A percentile compares a stretch with the other conserved stretches of the same genome.
Evolutionary conservation across 2,329 filamentous ascomycete genomes (phyloP).

Genomic region (Leptographium wingfieldii): DNA sequence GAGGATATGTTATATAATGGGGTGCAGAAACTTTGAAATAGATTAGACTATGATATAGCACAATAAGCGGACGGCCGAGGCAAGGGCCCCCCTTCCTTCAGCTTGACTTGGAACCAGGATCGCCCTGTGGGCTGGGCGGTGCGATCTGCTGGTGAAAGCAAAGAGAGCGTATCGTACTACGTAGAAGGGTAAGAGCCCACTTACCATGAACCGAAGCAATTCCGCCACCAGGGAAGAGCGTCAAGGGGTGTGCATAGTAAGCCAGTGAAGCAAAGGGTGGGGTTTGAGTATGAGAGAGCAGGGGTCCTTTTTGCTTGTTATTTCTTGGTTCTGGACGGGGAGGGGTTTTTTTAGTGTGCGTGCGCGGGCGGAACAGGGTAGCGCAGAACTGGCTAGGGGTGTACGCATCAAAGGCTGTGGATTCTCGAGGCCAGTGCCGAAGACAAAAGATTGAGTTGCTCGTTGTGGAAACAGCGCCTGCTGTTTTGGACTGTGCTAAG

Average conservation of each 20-base stretch:
- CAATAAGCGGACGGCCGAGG: slow-evolving; percentile 5
- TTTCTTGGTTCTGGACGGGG: neutral
- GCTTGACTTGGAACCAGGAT: slow-evolving; percentile 5
- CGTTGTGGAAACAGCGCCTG: neutral
- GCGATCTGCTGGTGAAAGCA: slow-evolving; percentile 3
- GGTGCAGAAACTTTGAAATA: neutral
- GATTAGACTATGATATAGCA: neutral
- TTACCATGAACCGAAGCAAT: neutral
- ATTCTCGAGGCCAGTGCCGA: neutral
- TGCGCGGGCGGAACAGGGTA: neutral
- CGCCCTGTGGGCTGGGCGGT: slow-evolving; percentile 6
- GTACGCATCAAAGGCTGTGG: neutral
- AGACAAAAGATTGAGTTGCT: neutral
- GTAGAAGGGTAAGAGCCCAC: neutral
- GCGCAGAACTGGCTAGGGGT: neutral
- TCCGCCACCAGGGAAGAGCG: neutral
- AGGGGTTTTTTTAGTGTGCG: neutral
- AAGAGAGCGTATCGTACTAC: neutral
- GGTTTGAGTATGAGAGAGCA: neutral
- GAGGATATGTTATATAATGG: slow-evolving; percentile 2
- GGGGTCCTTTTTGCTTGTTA: neutral
- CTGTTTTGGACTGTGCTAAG: neutral
- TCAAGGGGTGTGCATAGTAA: neutral
- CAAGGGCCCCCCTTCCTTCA: slow-evolving; percentile 4
- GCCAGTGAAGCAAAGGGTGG: neutral